These are phyloP conservation scores for Pythium apleroticum DNA, from an alignment of 352 stramenopile species.

Conservation along the genomic window DNA sequence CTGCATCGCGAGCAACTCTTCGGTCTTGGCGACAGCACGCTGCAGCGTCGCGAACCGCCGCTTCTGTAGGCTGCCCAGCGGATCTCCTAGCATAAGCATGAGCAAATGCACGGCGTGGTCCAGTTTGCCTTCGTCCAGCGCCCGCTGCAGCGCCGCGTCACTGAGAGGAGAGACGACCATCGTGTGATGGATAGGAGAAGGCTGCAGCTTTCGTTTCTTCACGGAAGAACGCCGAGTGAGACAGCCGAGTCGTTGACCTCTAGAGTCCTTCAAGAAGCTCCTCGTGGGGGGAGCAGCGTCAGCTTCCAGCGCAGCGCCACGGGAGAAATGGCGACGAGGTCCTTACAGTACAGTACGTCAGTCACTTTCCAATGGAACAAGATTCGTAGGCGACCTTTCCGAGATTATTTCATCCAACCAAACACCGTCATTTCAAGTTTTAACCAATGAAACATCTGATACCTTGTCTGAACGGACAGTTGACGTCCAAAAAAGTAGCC, in stretches of 20 bases:
- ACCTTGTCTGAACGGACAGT: not conserved
- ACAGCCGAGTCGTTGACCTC: not conserved
- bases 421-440: not conserved
- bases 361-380: not conserved
- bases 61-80: conserved; percentile 3
- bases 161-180: not conserved
- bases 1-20: conserved; percentile 20
- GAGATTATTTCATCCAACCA: conserved; percentile 12
- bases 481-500: not conserved
- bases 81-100: conserved; percentile 34
- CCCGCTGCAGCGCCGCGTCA: conserved; percentile 19
- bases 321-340: not conserved
- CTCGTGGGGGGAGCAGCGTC: not conserved
- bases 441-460: not conserved
- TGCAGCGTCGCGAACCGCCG: conserved; percentile 26
- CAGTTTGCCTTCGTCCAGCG: conserved; percentile 37
- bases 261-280: not conserved
- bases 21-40: conserved; percentile 13
- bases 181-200: not conserved
- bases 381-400: conserved; percentile 6
- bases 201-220: not conserved
- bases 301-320: not conserved
- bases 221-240: not conserved
- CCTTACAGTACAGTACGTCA: not conserved
- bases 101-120: conserved; percentile 42